Percentiles rank a stretch among this genome's conserved stretches.
phyloP scores from a whole-genome alignment of 495 filamentous ascomycete species.

The Acidomyces sp. region DNA sequence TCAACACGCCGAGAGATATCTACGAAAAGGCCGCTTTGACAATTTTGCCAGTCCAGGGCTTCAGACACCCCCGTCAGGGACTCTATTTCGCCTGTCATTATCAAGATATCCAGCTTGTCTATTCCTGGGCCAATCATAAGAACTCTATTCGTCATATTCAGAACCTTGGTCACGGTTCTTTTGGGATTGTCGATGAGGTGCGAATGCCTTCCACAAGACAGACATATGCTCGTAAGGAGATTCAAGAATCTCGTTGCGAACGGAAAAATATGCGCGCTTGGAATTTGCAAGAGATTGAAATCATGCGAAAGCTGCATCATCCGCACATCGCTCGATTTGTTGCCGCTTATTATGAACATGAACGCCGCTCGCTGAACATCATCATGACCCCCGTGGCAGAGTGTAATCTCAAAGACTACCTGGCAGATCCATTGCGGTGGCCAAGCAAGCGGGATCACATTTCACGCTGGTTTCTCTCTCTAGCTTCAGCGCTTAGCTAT shows the following conservation, averaged over 20 bases:
- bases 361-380: not conserved
- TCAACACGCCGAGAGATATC: not conserved
- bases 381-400: not conserved
- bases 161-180: not conserved
- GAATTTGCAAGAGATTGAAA: slow-evolving; percentile 1
- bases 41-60: not conserved
- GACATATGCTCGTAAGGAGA: not conserved
- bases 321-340: not conserved
- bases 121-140: not conserved
- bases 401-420: not conserved
- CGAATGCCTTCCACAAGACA: not conserved
- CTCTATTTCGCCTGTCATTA: not conserved
- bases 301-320: not conserved
- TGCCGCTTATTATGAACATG: not conserved
- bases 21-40: not conserved
- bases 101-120: not conserved
- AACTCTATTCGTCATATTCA: not conserved
- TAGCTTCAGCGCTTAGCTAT: not conserved
- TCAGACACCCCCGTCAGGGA: not conserved
- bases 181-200: not conserved
- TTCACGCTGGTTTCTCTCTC: not conserved
- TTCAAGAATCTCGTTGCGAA: no score
- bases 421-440: not conserved
- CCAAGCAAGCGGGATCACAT: not conserved
- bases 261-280: no score